Evolutionary conservation across 2,329 filamentous ascomycete genomes (phyloP).

Genomic region (Pyrenochaeta sp.): DNA sequence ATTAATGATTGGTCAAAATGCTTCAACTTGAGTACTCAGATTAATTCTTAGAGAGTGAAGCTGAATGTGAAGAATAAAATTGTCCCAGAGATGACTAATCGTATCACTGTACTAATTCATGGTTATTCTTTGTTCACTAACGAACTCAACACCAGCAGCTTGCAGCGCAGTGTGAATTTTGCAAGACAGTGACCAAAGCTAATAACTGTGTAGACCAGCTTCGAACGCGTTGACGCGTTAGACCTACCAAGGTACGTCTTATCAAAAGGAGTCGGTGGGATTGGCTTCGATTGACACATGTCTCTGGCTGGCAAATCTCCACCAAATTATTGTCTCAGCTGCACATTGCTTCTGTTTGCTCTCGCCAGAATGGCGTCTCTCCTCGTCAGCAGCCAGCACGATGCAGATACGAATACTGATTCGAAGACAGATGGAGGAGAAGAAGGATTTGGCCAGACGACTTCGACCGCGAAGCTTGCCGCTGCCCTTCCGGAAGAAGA

Average conservation of each 20-base stretch:
- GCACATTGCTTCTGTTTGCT: slow-evolving; percentile 15
- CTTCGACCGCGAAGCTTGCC: slow-evolving; percentile 8
- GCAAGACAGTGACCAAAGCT: neutral
- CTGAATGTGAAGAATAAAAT: neutral
- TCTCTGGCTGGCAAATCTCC: slow-evolving; percentile 8
- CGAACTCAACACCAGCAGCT: neutral
- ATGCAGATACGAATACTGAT: slow-evolving; percentile 4
- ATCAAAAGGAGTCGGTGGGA: neutral
- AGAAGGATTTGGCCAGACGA: neutral
- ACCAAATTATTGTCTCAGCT: slow-evolving; percentile 23
- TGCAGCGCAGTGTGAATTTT: neutral
- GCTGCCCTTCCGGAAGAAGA: slow-evolving; percentile 14
- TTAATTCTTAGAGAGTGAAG: neutral
- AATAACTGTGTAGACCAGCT: neutral
- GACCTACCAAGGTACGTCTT: slow-evolving; percentile 1
- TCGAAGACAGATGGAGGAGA: neutral
- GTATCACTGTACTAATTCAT: neutral
- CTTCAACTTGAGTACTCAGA: neutral
- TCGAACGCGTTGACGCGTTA: neutral
- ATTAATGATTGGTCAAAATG: neutral
- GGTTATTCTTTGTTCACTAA: neutral
- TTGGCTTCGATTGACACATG: neutral
- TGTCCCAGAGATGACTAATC: neutral
- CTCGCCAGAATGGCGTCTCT: neutral
- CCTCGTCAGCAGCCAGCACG: neutral